Evolutionary conservation across 352 stramenopile species (phyloP), one percentile per base, ranked within the genome.

Genomic region (Globisporangium paddicum): DNA sequence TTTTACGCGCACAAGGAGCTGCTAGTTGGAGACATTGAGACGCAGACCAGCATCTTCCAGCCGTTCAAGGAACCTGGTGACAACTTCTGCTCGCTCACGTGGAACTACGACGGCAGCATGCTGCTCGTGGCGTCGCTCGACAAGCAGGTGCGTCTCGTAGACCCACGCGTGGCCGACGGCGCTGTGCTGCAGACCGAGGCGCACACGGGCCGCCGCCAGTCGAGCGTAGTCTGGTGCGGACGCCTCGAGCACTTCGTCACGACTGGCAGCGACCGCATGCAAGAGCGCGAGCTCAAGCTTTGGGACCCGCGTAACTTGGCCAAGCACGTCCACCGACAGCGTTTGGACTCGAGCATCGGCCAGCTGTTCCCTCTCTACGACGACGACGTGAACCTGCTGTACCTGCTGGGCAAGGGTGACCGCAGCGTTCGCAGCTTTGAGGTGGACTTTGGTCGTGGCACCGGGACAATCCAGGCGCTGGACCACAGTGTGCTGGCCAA

Each of bases 261-360:
- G 3, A 74, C 71, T 11, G 82, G 85, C 13, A 84, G 73, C 50
- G 77, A 87, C 51, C 59, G 55, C 9, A 77, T 89, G 71, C 82
- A 89, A 48, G 82, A 91, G 50, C 61, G 80, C 3, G 85, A 94
- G 51, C 58, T 94, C 11, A 90, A 90, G 63, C 62, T 94, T 6
- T 94, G 82, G 85, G 85, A 94, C 19, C 60, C 69, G 25, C 74
- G 82, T n/a, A 68, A 80, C 37, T 52, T 87, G 8, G 37, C 60
- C 19, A 78, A 75, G 35, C 68, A 75, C 8, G 49, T 91, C 45
- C 72, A 79, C 51, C 73, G 82, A 11, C 82, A 91, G 62, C 78
- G 82, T 0, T 63, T 94, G 14, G 79, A 85, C 34, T 69, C 73
- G n/a, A 72, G 75, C 44, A 80, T 86, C 40, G 85, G 85, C 0